Evolutionary conservation across 345 rosid species (phyloP).

Genomic region (Aquilaria malaccensis): DNA sequence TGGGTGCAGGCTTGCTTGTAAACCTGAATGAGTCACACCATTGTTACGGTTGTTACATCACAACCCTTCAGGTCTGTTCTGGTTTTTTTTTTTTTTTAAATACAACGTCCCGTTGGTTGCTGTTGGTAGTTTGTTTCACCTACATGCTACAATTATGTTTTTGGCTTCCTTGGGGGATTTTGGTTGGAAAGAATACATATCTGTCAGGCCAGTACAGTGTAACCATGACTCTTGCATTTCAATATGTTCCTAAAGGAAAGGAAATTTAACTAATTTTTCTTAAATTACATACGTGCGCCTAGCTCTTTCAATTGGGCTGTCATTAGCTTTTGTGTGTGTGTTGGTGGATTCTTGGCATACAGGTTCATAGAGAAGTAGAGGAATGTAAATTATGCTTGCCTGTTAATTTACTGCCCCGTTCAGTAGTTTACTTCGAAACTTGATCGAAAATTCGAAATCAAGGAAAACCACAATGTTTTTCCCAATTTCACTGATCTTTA

Average conservation of each 20-base stretch:
- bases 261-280: too few species aligned
- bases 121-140: neutral
- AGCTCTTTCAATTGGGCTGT: too few species aligned
- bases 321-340: too few species aligned
- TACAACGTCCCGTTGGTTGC: neutral
- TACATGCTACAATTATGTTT: neutral
- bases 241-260: neutral
- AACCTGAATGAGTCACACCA: neutral
- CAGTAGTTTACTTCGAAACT: too few species aligned
- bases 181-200: neutral
- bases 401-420: too few species aligned
- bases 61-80: conserved; percentile 1
- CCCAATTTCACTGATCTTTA: too few species aligned
- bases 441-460: too few species aligned
- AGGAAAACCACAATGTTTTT: too few species aligned
- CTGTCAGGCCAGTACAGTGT: neutral
- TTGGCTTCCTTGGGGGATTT: neutral
- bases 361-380: too few species aligned
- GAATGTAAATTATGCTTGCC: too few species aligned
- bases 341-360: too few species aligned
- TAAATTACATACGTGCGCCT: too few species aligned
- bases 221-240: conserved; percentile 1
- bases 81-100: neutral
- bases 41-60: conserved; percentile 2
- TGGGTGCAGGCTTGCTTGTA: conserved; percentile 12